phyloP scores from a whole-genome alignment of 306 rosid species.

The Quercus engelmannii region DNA sequence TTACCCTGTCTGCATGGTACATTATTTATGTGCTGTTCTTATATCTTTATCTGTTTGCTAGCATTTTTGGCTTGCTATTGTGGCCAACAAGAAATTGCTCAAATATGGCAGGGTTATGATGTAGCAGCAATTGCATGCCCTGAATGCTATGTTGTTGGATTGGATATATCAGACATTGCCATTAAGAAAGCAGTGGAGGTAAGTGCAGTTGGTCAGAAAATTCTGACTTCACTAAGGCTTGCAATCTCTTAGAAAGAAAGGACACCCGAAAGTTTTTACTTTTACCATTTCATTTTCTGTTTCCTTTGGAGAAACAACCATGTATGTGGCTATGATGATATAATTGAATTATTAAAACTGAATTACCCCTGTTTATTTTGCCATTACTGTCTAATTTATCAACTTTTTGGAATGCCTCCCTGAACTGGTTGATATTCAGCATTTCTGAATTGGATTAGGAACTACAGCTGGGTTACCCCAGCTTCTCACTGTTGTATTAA shows the following conservation, averaged over 20 bases:
- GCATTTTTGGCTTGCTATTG: background rate
- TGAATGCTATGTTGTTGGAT: slow-evolving; percentile 30
- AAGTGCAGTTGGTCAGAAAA: background rate
- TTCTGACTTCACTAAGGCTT: background rate
- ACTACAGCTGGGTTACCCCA: too few relatives aligned
- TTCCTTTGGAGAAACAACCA: background rate
- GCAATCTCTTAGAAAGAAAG: background rate
- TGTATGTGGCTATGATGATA: background rate
- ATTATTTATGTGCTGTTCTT: background rate
- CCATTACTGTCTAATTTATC: background rate
- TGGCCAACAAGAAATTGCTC: background rate
- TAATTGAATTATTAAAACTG: background rate
- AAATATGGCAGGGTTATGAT: slow-evolving; percentile 38
- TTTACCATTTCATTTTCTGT: background rate
- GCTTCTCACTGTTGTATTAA: too few relatives aligned
- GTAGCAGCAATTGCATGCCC: slow-evolving; percentile 33
- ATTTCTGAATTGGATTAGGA: too few relatives aligned
- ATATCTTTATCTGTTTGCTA: background rate
- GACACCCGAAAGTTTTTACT: background rate
- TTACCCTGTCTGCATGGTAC: background rate
- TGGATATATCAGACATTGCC: slow-evolving; percentile 40
- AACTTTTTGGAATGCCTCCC: background rate
- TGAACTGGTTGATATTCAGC: too few relatives aligned
- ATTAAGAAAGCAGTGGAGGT: slow-evolving; percentile 31
- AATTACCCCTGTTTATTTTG: background rate